phyloP scores from a whole-genome alignment of 2,329 filamentous ascomycete genomes.

The Pestalotiopsis fici region DNA sequence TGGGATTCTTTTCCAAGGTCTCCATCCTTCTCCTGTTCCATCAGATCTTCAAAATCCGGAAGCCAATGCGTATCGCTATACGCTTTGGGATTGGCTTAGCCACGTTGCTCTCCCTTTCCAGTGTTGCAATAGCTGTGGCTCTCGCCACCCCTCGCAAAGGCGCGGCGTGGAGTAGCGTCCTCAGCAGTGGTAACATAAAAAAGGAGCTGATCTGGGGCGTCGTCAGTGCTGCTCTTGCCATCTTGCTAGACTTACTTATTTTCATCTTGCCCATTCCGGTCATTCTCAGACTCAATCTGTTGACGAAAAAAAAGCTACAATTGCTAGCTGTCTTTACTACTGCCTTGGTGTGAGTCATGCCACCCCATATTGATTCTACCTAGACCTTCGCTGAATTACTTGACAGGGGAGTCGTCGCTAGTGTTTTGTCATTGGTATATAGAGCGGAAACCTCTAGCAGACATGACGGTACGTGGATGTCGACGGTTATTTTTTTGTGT shows the following conservation, averaged over 20 bases:
- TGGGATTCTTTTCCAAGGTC: slow-evolving; percentile 14
- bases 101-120: slow-evolving; percentile 5
- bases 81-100: slow-evolving; percentile 13
- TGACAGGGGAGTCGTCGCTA: not conserved
- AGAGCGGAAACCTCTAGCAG: not conserved
- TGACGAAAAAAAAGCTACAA: slow-evolving; percentile 7
- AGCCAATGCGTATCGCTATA: slow-evolving; percentile 10
- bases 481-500: not conserved
- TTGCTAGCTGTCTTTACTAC: slow-evolving; percentile 13
- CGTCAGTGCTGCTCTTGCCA: not conserved
- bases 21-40: slow-evolving; percentile 13
- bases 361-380: not conserved
- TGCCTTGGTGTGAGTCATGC: slow-evolving; percentile 9
- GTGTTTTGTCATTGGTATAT: not conserved
- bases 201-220: not conserved
- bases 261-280: slow-evolving; percentile 14
- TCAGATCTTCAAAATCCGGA: slow-evolving; percentile 12
- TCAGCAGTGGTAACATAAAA: not conserved
- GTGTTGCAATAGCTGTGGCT: slow-evolving; percentile 5
- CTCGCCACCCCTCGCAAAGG: not conserved
- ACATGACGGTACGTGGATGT: not conserved
- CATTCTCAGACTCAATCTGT: slow-evolving; percentile 11
- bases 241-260: slow-evolving; percentile 1
- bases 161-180: not conserved
- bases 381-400: not conserved